Base-by-base conservation (phyloP, 805 yeast genomes). In the Lachancea waltii region DNA sequence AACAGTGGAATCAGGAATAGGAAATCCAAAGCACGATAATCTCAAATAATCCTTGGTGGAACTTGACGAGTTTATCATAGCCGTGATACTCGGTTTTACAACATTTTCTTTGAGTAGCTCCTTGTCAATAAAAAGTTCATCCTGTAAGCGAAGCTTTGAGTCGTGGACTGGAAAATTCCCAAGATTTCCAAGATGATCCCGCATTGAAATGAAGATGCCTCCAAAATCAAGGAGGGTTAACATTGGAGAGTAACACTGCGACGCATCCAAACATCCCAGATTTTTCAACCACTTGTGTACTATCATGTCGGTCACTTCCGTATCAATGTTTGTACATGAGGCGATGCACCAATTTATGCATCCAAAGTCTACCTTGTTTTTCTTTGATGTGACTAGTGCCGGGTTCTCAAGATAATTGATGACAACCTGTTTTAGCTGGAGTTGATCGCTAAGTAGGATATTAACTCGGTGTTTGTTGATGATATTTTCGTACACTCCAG, bases 341-440 rank as follows among this genome's bases (percentile, higher is more conserved):
- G 94, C 86, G 25, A 92, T 63, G 33, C 95, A 94, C 90, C 96
- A 89, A 48, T 79, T 77, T 3, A 92, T 79, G 18, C 83, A 72
- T 0, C 89, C 76, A 25, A 92, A 69, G 54, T 89, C 87, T 3
- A 85, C 86, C 36, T 77, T 75, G 43, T 75, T 77, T 32, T 83
- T 81, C 55, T 70, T 89, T 41, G 85, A 84, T 33, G 95, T 69
- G 1, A 96, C 85, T 34, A 81, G 70, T 48, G 80, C 80, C 0
- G 99, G 98, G 39, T 82, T 79, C 10, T 85, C 81, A 56, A 92
- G 95, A 59, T 92, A 92, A 60, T 92, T 92, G 52, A 85, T 89
- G 1, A 87, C 87, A 13, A 87, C 96, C 37, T 87, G 80, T 55
- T 92, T 92, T 48, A 92, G 65, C 11, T 90, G 89, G 33, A 92